Evolutionary conservation across 257 asterid species (phyloP), one percentile per base, ranked within the genome.

Genomic region (Gardenia jasminoides): DNA sequence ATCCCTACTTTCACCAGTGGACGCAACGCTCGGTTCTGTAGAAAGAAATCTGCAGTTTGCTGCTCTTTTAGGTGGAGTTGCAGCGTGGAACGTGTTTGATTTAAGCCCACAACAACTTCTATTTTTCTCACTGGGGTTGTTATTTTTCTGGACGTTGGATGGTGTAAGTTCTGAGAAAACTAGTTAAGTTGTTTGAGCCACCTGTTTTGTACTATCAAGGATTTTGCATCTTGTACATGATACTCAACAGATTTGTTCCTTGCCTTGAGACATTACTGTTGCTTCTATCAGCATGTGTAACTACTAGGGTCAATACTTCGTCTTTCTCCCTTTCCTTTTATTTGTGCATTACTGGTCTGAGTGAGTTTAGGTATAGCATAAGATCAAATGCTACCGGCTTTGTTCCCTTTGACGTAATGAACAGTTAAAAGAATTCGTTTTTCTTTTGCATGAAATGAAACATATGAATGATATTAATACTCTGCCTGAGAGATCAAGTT

Each of bases 61-160:
- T 83, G 91, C 91, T 79, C 74, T 93, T 41, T 77, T 90, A 79
- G 94, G 99, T 70, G 97, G 97, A 64, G 62, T 87, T 83, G 88
- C 88, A 39, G 93, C 90, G 15, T 95, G 91, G 90, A 89, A 89
- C 44, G 82, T 84, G 76, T 80, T 91, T 56, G 89, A 84, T 6
- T 86, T 89, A 71, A 90, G 72, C 80, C 89, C 94, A 62, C 92
- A 87, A 74, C 94, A 90, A 67, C 74, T 95, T 73, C 85, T 95
- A 7, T 87, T 65, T 78, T 47, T 85, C 12, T 88, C 97, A 39
- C 85, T 93, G 28, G 96, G 96, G 48, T 79, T 90, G 84, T 83
- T 95, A 88, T 93, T 95, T 78, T 76, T 93, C 58, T 88, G 91
- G 96, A 95, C 97, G 13, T 79, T 95, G 52, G 99, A 95, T 82